phyloP scores from a whole-genome alignment of 1,284 basidiomycete species.

The Earliella scabrosa region DNA sequence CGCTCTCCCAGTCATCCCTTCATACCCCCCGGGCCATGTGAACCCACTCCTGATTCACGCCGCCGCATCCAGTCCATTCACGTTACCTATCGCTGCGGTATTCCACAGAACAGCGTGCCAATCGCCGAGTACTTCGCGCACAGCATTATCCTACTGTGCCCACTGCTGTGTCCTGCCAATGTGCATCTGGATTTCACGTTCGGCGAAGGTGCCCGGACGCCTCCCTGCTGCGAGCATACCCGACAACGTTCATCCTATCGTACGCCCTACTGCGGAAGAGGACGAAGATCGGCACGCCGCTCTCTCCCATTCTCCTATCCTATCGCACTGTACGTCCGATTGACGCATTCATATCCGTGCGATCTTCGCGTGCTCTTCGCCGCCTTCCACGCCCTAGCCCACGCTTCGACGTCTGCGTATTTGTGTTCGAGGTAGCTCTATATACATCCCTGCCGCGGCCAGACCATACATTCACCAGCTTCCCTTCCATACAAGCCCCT shows the following conservation, averaged over 20 bases:
- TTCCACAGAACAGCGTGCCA: slow-evolving; percentile 6
- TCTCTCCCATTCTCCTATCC: background rate
- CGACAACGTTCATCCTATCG: background rate
- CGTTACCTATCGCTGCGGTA: background rate
- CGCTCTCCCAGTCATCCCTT: slow-evolving; percentile 8
- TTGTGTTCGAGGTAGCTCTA: background rate
- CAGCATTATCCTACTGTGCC: background rate
- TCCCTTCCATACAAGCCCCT: slow-evolving; percentile 5
- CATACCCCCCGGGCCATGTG: background rate
- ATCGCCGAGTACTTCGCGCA: slow-evolving; percentile 6
- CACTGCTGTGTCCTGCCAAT: slow-evolving; percentile 2
- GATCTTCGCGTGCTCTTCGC: slow-evolving; percentile 6
- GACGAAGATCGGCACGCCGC: slow-evolving; percentile 6
- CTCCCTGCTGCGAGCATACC: slow-evolving; percentile 3
- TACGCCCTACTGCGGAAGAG: background rate
- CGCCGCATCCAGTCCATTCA: background rate
- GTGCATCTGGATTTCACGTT: background rate
- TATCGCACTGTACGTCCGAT: background rate
- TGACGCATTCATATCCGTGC: background rate
- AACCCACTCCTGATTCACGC: slow-evolving; percentile 12
- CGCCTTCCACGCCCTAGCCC: slow-evolving; percentile 4
- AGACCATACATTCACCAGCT: background rate
- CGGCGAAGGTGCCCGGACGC: background rate
- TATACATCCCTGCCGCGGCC: background rate
- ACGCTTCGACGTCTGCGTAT: background rate